Conservation (phyloP, 768 basidiomycete species). For the Mycena belliarum region DNA sequence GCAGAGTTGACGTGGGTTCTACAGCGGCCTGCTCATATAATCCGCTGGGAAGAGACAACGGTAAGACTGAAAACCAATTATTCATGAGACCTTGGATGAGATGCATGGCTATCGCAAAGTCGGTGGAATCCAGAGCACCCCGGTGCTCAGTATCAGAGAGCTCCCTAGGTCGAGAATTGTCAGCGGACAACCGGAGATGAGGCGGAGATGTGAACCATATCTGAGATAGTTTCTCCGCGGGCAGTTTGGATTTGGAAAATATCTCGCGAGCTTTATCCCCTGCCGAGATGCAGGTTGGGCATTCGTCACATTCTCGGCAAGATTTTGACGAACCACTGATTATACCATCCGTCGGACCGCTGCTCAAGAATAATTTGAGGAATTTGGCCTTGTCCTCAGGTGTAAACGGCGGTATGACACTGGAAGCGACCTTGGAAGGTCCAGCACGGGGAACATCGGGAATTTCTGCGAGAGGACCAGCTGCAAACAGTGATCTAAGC, state of each 20-base stretch:
- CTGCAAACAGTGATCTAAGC: constrained; percentile 28
- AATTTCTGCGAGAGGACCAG: constrained; percentile 50
- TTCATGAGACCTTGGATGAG: constrained; percentile 58
- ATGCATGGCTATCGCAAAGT: constrained; percentile 63
- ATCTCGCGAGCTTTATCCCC: constrained; percentile 54
- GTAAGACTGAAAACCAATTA: constrained; percentile 37
- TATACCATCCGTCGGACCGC: constrained; percentile 43
- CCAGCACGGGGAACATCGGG: constrained; percentile 19
- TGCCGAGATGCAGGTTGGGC: constrained; percentile 6
- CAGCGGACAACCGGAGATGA: neutral
- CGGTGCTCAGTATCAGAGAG: constrained; percentile 56
- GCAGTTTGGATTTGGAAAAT: constrained; percentile 53
- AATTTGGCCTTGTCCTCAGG: constrained; percentile 53
- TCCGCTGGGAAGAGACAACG: constrained; percentile 42
- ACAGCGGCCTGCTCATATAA: constrained; percentile 46
- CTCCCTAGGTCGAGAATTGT: constrained; percentile 35
- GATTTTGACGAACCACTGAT: constrained; percentile 38
- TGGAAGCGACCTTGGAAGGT: constrained; percentile 14
- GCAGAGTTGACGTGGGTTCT: constrained; percentile 6
- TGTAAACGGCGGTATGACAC: constrained; percentile 39
- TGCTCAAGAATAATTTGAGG: constrained; percentile 46
- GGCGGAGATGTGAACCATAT: constrained; percentile 41
- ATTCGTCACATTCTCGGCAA: neutral
- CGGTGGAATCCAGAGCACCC: constrained; percentile 52
- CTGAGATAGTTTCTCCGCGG: constrained; percentile 47